Conservation (phyloP, 1,139 yeast genomes). For the Kodamaea plutei region DNA sequence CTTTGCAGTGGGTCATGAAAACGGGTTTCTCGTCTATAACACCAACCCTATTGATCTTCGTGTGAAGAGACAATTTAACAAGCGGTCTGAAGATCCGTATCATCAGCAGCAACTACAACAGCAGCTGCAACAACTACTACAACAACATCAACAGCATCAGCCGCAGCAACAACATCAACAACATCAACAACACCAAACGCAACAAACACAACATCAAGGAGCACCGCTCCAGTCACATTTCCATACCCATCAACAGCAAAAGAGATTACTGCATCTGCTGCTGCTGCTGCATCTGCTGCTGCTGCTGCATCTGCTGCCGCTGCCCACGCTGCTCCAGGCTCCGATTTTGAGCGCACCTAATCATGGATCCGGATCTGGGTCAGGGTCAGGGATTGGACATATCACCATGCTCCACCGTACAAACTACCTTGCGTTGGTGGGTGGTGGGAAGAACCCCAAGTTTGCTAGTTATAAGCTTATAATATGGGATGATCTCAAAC, state of each 20-base stretch:
- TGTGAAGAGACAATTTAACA: slow-evolving; percentile 56
- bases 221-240: no score
- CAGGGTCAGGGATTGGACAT: slow-evolving; percentile 68
- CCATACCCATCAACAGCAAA: not conserved
- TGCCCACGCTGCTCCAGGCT: slow-evolving; percentile 1
- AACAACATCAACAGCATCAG: not conserved
- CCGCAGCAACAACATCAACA: slow-evolving; percentile 2
- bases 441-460: slow-evolving; percentile 79
- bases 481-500: slow-evolving; percentile 88
- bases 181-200: slow-evolving; percentile 6
- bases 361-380: no score
- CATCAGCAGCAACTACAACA: slow-evolving; percentile 9
- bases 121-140: slow-evolving; percentile 4
- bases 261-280: slow-evolving; percentile 1
- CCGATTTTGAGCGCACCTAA: slow-evolving; percentile 2
- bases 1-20: slow-evolving; percentile 77
- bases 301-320: slow-evolving; percentile 5
- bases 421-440: slow-evolving; percentile 82
- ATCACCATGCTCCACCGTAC: slow-evolving; percentile 85
- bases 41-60: slow-evolving; percentile 82
- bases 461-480: slow-evolving; percentile 73
- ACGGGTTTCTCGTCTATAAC: slow-evolving; percentile 83
- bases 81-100: slow-evolving; percentile 6
- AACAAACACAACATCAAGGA: slow-evolving; percentile 1
- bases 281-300: slow-evolving; percentile 1